These are phyloP conservation scores for Coemansia sp. DNA, from an alignment of 192 early-diverging fungal genomes.

Conservation along the genomic window DNA sequence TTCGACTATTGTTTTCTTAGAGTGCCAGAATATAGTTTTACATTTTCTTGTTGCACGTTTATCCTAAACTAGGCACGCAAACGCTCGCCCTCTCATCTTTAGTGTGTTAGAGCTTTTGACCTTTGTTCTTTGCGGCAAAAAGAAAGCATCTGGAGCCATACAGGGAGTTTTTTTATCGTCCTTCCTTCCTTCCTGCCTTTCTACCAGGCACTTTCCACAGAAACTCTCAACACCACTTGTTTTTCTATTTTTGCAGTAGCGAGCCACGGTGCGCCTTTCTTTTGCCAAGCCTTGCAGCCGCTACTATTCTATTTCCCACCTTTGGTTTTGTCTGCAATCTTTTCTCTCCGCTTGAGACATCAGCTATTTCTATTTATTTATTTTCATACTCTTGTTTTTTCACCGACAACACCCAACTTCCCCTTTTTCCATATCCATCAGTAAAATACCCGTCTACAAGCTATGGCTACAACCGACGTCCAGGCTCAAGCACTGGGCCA, in stretches of 20 bases:
- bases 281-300: neutral
- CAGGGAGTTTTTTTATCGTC: no score
- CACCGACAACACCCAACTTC: neutral
- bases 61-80: neutral
- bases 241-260: slow-evolving; percentile 1
- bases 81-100: no score
- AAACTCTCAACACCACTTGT: neutral
- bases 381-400: neutral
- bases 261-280: neutral
- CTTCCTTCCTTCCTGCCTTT: no score
- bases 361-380: neutral
- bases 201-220: neutral
- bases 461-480: slow-evolving; percentile 2
- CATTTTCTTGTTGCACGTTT: neutral
- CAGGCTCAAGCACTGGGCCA: neutral
- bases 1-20: neutral
- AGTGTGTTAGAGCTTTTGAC: neutral
- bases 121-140: slow-evolving; percentile 9
- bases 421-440: neutral
- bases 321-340: neutral
- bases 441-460: neutral
- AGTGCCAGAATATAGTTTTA: neutral
- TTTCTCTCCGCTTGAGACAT: neutral
- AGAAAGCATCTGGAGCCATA: neutral
- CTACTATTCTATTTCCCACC: neutral